phyloP scores from a whole-genome alignment of 2,329 filamentous ascomycete genomes.

The Parafenestella ontariensis region DNA sequence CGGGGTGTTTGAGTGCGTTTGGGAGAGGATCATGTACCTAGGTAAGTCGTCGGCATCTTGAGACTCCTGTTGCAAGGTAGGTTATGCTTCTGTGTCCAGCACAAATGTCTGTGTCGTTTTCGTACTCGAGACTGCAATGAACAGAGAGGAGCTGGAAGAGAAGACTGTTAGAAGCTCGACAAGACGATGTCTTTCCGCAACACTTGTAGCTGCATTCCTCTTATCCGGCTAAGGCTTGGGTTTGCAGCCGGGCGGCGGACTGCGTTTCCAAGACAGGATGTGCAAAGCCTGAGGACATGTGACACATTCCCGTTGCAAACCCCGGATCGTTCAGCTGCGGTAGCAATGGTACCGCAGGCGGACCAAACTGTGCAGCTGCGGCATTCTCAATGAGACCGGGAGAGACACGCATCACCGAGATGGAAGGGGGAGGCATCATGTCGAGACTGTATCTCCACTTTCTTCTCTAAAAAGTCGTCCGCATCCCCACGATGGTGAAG shows the following conservation, averaged over 20 bases:
- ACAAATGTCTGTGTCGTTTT: neutral
- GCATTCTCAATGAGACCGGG: neutral
- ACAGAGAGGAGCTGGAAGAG: neutral
- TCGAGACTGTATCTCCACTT: neutral
- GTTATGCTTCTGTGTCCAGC: neutral
- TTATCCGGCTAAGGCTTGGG: constrained; percentile 13
- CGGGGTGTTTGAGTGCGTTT: neutral
- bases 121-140: neutral
- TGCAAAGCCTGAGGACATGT: constrained; percentile 12
- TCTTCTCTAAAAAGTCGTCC: neutral
- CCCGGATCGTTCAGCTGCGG: constrained; percentile 1
- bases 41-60: neutral
- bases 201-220: constrained; percentile 5
- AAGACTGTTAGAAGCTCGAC: neutral
- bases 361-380: neutral
- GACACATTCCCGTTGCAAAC: constrained; percentile 10
- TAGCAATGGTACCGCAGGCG: neutral
- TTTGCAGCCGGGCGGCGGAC: constrained; percentile 2
- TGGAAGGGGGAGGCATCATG: neutral
- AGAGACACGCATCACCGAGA: neutral
- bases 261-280: constrained; percentile 8
- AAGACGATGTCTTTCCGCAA: neutral
- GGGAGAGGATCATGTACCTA: neutral
- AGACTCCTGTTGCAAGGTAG: neutral
- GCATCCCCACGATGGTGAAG: neutral